These are phyloP conservation scores for Leptographium flavum DNA, from an alignment of 2,329 filamentous ascomycete genomes.

Conservation along the genomic window DNA sequence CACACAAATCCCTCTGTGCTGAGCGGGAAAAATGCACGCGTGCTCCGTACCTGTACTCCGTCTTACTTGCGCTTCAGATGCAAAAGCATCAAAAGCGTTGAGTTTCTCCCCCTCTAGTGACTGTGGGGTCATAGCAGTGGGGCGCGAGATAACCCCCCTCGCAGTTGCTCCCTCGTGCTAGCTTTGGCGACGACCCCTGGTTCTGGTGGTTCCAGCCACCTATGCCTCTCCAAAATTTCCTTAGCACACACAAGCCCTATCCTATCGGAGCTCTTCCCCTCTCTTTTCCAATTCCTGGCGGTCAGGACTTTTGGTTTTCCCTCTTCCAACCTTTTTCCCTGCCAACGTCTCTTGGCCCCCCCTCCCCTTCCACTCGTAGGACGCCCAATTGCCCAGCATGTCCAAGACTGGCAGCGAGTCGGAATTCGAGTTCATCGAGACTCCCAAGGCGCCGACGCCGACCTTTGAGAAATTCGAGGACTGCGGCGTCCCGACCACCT, in stretches of 20 bases:
- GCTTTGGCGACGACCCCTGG: too few species aligned
- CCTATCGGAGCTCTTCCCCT: not conserved
- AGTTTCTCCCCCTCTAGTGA: not conserved
- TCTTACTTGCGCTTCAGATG: too few species aligned
- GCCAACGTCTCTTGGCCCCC: not conserved
- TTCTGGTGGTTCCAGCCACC: not conserved
- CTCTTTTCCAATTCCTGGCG: not conserved
- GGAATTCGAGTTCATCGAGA: constrained; percentile 51
- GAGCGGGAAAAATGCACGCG: too few species aligned
- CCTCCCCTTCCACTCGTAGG: not conserved
- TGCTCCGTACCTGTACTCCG: too few species aligned
- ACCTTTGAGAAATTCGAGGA: constrained; percentile 36
- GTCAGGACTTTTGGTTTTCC: not conserved
- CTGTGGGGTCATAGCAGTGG: not conserved
- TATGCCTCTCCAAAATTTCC: not conserved
- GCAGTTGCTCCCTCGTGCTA: too few species aligned
- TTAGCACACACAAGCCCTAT: constrained; percentile 1
- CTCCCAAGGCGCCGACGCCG: constrained; percentile 33
- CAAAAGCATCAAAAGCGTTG: too few species aligned
- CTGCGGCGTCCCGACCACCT: constrained; percentile 40
- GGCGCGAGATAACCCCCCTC: too few species aligned
- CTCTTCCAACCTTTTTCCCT: not conserved
- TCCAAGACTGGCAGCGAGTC: constrained; percentile 37
- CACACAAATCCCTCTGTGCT: too few species aligned
- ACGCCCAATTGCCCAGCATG: constrained; percentile 21